Percentiles rank a stretch among this genome's conserved stretches.
Conservation (phyloP, 495 filamentous ascomycete genomes). For the Xylaria castorea region DNA sequence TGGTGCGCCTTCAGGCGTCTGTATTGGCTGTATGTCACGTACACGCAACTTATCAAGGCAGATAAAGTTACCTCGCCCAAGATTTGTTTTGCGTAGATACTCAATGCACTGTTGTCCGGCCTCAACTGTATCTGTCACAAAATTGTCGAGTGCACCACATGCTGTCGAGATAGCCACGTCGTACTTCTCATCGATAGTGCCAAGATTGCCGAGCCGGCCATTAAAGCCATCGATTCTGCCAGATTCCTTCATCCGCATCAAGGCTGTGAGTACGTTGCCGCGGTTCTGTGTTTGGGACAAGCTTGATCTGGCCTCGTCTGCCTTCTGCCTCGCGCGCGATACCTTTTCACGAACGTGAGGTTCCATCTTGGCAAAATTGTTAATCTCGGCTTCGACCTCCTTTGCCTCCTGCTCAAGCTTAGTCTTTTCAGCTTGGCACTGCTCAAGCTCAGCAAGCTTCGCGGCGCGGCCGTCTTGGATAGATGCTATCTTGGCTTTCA, state of each 20-base stretch:
- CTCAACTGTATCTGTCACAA: constrained; percentile 94
- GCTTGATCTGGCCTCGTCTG: constrained; percentile 91
- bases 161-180: constrained; percentile 97
- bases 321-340: constrained; percentile 87
- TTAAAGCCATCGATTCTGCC: constrained; percentile 97
- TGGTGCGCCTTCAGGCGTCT: constrained; percentile 90
- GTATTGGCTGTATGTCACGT: constrained; percentile 75
- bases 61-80: constrained; percentile 97
- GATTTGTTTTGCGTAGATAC: constrained; percentile 94
- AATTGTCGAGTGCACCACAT: constrained; percentile 87
- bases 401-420: constrained; percentile 75
- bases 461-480: constrained; percentile 71
- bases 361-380: constrained; percentile 75
- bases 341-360: constrained; percentile 80
- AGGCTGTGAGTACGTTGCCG: constrained; percentile 86
- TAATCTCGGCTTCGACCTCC: constrained; percentile 72
- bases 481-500: constrained; percentile 75
- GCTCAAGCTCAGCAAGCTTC: constrained; percentile 78
- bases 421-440: constrained; percentile 73
- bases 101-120: constrained; percentile 97
- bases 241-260: constrained; percentile 95
- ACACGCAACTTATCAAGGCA: constrained; percentile 84
- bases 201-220: constrained; percentile 91
- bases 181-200: constrained; percentile 92
- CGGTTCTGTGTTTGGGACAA: constrained; percentile 88